Evolutionary conservation across 208 protist species (phyloP), one percentile per base, ranked within the genome.

Genomic region (Acanthamoeba lenticulata): DNA sequence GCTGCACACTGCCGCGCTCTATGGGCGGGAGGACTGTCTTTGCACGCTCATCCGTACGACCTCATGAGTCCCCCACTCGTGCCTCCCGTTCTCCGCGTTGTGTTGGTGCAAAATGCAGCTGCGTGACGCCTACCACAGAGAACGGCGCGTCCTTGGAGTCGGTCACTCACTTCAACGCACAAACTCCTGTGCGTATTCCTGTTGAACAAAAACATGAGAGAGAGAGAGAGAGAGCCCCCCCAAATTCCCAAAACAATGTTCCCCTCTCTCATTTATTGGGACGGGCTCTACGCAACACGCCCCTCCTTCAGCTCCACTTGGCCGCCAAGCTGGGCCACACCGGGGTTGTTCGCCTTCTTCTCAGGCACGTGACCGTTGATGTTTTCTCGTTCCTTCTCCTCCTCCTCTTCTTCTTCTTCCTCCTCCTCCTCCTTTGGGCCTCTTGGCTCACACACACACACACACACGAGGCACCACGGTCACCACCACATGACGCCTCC

Each of bases 311-410:
- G 62, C 62, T 72, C 74, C 42, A 52, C 40, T 17, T 85, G 1
- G 74, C 74, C 9, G 74, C 74, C 74, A 85, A 85, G 42, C 74
- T 85, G 19, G 42, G 42, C 32, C 74, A 85, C 29, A 42, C 74
- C 13, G 34, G 21, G n/a, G 34, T 19, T 24, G 34, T 85, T 7
- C 34, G 42, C 40, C 9, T 85, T 11, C 42, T 85, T 9, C 74
- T 85, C 74, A 74, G 65, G 65, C 27, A 38, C 29, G 5, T 11
- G 19, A n/a, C 21, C 24, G 21, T 29, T 27, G 5, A 5, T 29
- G 4, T 27, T 9, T 6, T 29, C 60, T 40, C 38, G 21, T 42
- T 83, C 72, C 5, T 69, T 34, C 11, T 69, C 11, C 29, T 60
- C 52, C 21, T 60, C 52, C 52, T 60, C 52, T 60, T 60, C 15